Base-by-base conservation (phyloP, 2,329 filamentous ascomycete species). In the Fusarium tupiense region DNA sequence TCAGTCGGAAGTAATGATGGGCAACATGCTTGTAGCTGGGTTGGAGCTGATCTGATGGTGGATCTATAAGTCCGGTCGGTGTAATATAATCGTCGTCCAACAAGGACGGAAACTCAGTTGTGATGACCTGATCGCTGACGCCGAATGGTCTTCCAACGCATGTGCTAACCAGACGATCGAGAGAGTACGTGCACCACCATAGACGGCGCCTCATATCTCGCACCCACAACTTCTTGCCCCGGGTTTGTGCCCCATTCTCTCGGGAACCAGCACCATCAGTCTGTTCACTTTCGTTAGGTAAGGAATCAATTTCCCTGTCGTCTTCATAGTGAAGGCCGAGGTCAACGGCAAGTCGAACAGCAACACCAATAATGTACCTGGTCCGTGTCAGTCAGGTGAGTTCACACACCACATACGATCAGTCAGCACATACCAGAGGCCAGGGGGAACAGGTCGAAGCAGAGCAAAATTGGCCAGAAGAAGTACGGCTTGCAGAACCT, bases 151-250 rank as follows among this genome's bases (percentile, higher is more conserved):
- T 88, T 43, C 96, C 96, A 33, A 98, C 96, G 77, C 95, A 98
- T 29, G 94, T 95, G 79, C 94, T 96, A 58, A 98, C 96, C 10
- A 98, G 90, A n/a, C 96, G 90, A 82, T 98, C 96, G 63, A 98
- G 91, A 10, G 94, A 96, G 83, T 98, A 98, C 4, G 95, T 95
- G 84, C 95, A 98, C 96, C 96, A 98, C 95, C 95, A 98, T 20
- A 98, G 86, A 38, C 96, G 90, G 64, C 96, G 89, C 59, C 95
- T 91, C 72, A 98, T 88, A 81, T 98, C 96, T 61, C 96, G 91
- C 44, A 94, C 88, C 88, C 94, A 98, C 82, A 97, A 91, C 65
- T 94, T 89, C 56, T 93, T 89, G 86, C 82, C 92, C 82, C 85
- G 93, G 87, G 82, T 87, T 78, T 83, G 82, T 70, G 78, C 83